Percentiles rank a stretch among this genome's conserved stretches.
Conservation (phyloP, 179 eudicot genomes). For the Corrigiola litoralis region DNA sequence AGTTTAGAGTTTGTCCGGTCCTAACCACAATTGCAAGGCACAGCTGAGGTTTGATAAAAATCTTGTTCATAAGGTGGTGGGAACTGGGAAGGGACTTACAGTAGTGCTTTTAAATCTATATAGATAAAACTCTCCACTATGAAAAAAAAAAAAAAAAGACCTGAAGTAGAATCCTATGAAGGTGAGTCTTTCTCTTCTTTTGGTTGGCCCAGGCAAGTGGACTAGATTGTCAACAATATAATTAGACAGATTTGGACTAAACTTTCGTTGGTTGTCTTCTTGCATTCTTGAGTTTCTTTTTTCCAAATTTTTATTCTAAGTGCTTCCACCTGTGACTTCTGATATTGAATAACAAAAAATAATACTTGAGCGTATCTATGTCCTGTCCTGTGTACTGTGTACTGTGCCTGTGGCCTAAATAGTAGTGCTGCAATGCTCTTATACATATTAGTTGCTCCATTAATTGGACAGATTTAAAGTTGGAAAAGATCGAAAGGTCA, state of each 20-base stretch:
- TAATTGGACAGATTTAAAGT: slow-evolving; percentile 1
- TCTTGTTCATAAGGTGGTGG: slow-evolving; percentile 37
- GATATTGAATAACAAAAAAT: neutral
- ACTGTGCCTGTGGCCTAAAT: slow-evolving; percentile 7
- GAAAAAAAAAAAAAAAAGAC: slow-evolving; percentile 38
- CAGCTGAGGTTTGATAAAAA: slow-evolving; percentile 27
- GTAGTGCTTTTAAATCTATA: slow-evolving; percentile 33
- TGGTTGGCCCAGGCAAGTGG: slow-evolving; percentile 48
- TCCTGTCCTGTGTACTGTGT: slow-evolving; percentile 17
- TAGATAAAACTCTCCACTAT: slow-evolving; percentile 48
- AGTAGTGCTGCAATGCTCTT: slow-evolving; percentile 16
- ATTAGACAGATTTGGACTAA: slow-evolving; percentile 62
- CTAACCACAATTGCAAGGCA: slow-evolving; percentile 28
- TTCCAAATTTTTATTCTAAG: neutral
- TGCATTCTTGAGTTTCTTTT: slow-evolving; percentile 22
- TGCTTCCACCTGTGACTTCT: neutral
- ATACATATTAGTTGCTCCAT: slow-evolving; percentile 9
- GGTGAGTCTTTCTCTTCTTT: slow-evolving; percentile 41
- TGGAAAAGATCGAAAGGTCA: slow-evolving; percentile 1
- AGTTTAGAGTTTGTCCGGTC: slow-evolving; percentile 19
- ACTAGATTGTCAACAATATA: slow-evolving; percentile 52
- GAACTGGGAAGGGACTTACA: slow-evolving; percentile 34
- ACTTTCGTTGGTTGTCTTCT: slow-evolving; percentile 69
- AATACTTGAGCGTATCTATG: slow-evolving; percentile 4
- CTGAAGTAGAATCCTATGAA: slow-evolving; percentile 48